Base-by-base conservation (phyloP, 1,284 basidiomycete genomes). In the Kalmanozyma brasiliensis region DNA sequence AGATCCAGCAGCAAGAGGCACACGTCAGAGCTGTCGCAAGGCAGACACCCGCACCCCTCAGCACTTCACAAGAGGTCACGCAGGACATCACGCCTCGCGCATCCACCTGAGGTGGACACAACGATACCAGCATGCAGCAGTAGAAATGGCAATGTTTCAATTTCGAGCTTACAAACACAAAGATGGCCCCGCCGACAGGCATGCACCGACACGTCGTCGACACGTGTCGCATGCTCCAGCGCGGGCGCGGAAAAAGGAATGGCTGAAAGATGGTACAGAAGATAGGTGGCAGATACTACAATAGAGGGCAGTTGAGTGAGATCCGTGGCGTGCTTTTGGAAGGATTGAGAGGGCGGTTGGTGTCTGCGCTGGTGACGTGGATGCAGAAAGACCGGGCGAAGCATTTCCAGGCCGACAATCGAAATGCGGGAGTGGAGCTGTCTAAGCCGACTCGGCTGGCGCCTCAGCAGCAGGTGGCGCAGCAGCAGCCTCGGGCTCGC, bases 161-260 rank as follows among this genome's bases (percentile, higher is more conserved):
- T 30, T 36, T 29, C 16, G 34, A 59, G 49, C 37, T 41, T 59
- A 52, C 49, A 42, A 59, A 59, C 38, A 59, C 49, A 47, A 36
- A 24, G 11, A 51, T 23, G 5, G 35, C 3, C 23, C 40, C 32
- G 11, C 8, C 49, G 23, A 19, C 3, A n/a, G 26, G 6, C 7
- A 6, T 29, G 26, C 26, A 29, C 26, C n/a, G n/a, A 23, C 47
- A 32, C 26, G 36, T 4, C 24, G 47, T 41, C 19, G 4, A 13
- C 20, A 10, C 11, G 13, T 23, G 30, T 36, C 26, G 26, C 26
- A 29, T 7, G 26, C 7, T 11, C 6, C 7, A 29, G 6, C 26
- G 26, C n/a, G n/a, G n/a, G n/a, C n/a, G n/a, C n/a, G n/a, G n/a
- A 29, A 11, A 29, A 29, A 29, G 7, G 26, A 29, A 11, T 6